Evolutionary conservation across 495 filamentous ascomycete genomes (phyloP).

Genomic region (Penicillium cosmopolitanum): DNA sequence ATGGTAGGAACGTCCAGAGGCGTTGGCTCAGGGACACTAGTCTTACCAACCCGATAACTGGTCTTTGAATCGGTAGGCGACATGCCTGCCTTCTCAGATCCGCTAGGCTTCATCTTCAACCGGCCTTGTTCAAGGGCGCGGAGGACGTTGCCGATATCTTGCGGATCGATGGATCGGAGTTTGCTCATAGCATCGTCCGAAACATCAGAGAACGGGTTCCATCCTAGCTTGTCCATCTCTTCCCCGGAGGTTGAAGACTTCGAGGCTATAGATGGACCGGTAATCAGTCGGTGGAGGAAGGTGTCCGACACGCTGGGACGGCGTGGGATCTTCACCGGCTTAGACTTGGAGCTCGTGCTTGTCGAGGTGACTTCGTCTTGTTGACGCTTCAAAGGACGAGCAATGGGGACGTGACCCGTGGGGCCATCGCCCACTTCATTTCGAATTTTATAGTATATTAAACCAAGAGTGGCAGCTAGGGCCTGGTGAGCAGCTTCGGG

Average conservation of each 20-base stretch:
- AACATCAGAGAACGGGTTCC: conserved; percentile 43
- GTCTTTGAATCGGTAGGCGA: conserved; percentile 39
- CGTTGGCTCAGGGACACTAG: conserved; percentile 14
- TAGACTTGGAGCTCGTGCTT: conserved; percentile 36
- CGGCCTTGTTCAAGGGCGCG: conserved; percentile 45
- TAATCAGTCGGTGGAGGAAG: conserved; percentile 36
- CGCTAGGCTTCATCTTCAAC: conserved; percentile 36
- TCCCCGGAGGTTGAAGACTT: conserved; percentile 43
- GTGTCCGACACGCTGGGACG: conserved; percentile 40
- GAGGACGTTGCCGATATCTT: conserved; percentile 41
- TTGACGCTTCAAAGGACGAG: conserved; percentile 41
- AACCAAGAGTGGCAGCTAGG: conserved; percentile 43
- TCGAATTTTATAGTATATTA: conserved; percentile 49
- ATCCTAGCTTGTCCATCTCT: conserved; percentile 42
- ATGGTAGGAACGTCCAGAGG: conserved; percentile 27
- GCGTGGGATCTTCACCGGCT: conserved; percentile 44
- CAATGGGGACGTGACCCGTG: conserved; percentile 20
- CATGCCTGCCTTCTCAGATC: conserved; percentile 37
- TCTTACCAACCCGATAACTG: conserved; percentile 23
- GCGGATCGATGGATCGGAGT: conserved; percentile 42
- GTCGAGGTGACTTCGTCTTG: conserved; percentile 41
- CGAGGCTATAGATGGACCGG: conserved; percentile 38
- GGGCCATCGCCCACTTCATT: conserved; percentile 45
- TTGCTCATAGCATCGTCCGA: conserved; percentile 46
- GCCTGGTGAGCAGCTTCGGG: conserved; percentile 49